These are phyloP conservation scores for Ajuga chamaepitys DNA, from an alignment of 257 asterid genomes.

Conservation along the genomic window DNA sequence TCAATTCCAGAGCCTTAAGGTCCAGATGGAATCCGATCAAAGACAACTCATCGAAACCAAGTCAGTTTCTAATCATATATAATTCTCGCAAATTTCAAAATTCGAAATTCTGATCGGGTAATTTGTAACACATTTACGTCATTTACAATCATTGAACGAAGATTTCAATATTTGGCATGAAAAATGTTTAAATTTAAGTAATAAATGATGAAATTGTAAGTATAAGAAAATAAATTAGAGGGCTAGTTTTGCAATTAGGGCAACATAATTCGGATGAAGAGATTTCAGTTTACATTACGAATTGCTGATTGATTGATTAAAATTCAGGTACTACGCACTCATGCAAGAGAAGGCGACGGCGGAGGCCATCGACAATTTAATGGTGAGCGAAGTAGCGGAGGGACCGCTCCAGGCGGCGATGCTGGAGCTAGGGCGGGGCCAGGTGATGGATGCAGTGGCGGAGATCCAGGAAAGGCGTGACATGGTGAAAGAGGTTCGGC, in stretches of 20 bases:
- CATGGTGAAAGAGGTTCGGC: slow-evolving; percentile 34
- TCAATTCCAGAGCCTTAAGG: slow-evolving; percentile 29
- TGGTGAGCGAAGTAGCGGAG: slow-evolving; percentile 24
- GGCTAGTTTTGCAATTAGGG: too few species aligned
- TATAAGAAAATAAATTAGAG: too few species aligned
- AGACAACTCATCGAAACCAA: slow-evolving; percentile 36
- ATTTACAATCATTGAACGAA: too few species aligned
- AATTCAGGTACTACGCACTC: slow-evolving; percentile 22
- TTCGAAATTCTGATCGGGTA: too few species aligned
- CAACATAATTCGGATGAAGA: too few species aligned
- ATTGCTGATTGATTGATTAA: neutral
- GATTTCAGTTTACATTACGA: too few species aligned
- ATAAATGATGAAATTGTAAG: too few species aligned
- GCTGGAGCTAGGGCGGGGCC: slow-evolving; percentile 22
- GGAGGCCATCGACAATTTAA: slow-evolving; percentile 36
- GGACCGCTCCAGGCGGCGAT: slow-evolving; percentile 33
- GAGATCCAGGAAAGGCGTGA: slow-evolving; percentile 49
- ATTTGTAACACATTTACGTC: too few species aligned
- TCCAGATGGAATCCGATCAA: slow-evolving; percentile 29
- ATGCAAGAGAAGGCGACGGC: slow-evolving; percentile 41
- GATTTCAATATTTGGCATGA: too few species aligned
- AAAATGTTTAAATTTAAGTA: too few species aligned
- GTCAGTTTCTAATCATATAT: slow-evolving; percentile 3
- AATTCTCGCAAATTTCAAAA: too few species aligned
- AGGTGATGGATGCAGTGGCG: slow-evolving; percentile 32